Conservation (phyloP, 1,139 yeast species). For the Scheffersomyces quercinus region DNA sequence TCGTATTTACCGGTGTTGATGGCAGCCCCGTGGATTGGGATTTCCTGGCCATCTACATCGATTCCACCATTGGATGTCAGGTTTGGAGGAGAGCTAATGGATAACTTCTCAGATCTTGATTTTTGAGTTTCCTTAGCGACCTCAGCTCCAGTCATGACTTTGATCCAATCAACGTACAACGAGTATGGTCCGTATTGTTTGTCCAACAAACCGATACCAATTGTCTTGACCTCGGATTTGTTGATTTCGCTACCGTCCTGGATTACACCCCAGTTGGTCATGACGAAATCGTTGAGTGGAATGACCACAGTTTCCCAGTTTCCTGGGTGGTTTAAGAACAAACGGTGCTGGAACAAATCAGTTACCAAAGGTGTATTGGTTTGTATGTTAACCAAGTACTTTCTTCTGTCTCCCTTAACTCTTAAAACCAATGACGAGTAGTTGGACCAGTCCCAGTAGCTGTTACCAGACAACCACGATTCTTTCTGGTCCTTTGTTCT, state of each 20-base stretch:
- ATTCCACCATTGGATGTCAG: constrained; percentile 8
- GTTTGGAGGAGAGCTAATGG: constrained; percentile 9
- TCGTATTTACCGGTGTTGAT: constrained; percentile 23
- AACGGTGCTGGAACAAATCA: constrained; percentile 79
- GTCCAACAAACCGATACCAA: constrained; percentile 81
- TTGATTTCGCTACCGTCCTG: constrained; percentile 67
- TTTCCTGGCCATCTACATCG: constrained; percentile 1
- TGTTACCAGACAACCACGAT: constrained; percentile 47
- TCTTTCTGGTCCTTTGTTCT: constrained; percentile 66
- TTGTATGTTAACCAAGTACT: constrained; percentile 78
- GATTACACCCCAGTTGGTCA: constrained; percentile 81
- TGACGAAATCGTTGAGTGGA: constrained; percentile 74
- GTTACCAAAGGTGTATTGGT: constrained; percentile 77
- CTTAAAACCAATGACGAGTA: constrained; percentile 63
- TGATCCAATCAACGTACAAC: constrained; percentile 71
- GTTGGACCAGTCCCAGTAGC: constrained; percentile 65
- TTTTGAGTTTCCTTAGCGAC: constrained; percentile 38
- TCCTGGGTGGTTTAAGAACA: constrained; percentile 72
- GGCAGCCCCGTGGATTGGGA: constrained; percentile 17
- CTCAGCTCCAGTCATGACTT: constrained; percentile 63
- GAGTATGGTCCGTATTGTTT: constrained; percentile 77
- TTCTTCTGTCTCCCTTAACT: constrained; percentile 73
- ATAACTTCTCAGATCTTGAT: constrained; percentile 30
- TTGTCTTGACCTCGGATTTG: constrained; percentile 63
- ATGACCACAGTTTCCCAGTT: constrained; percentile 84